phyloP scores from a whole-genome alignment of 2,329 filamentous ascomycete species.

The Biscogniauxia mediterranea region DNA sequence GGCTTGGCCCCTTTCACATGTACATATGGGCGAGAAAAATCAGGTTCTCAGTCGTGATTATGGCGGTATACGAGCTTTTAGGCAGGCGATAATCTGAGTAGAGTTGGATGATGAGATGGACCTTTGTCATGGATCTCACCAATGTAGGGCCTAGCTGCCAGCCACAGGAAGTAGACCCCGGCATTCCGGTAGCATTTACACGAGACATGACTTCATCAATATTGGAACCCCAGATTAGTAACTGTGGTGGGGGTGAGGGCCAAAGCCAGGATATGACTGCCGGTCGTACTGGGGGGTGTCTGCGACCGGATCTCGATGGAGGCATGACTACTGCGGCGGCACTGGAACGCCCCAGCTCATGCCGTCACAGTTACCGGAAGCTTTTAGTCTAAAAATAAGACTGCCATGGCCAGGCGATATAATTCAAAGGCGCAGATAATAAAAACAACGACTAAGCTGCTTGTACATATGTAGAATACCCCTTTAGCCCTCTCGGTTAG shows the following conservation, averaged over 20 bases:
- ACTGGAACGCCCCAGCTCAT: neutral
- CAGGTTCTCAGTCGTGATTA: conserved; percentile 32
- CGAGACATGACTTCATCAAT: neutral
- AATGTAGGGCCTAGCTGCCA: neutral
- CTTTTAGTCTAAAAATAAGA: neutral
- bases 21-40: conserved; percentile 14
- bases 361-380: neutral
- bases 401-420: neutral
- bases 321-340: neutral
- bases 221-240: neutral
- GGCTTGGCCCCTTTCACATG: conserved; percentile 7
- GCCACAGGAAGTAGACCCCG: neutral
- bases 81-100: neutral
- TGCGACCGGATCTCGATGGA: neutral
- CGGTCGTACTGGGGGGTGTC: neutral
- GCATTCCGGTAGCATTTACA: neutral
- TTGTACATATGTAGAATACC: neutral
- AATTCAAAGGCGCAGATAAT: neutral
- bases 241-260: neutral
- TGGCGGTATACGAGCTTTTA: neutral
- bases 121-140: neutral
- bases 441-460: neutral
- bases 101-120: neutral
- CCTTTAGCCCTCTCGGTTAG: neutral
- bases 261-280: neutral